Base-by-base conservation (phyloP, 331 rosid species). In the Ulmus americana region DNA sequence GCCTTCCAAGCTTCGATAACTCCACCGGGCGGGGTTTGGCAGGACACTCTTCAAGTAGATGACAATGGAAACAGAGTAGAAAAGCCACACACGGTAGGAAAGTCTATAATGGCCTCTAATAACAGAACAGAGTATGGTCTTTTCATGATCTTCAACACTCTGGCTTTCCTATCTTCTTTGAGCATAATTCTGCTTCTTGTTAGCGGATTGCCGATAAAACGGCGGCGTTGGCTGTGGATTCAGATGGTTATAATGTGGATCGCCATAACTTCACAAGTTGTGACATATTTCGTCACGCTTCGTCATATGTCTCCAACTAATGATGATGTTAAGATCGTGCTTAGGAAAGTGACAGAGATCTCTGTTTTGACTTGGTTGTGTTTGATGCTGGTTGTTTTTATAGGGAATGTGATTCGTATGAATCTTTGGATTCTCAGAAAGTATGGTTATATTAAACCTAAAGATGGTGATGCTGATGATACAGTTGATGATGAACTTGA, bases 21-120 rank as follows among this genome's bases (percentile, higher is more conserved):
- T 20, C 80, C 80, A 1, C 76, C 80, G 0, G 73, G 80, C 22
- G 80, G 69, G 8, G 63, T 76, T 53, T 76, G 80, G 80, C 71
- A 69, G 58, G 79, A 75, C 43, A 65, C 70, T 44, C 39, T 7
- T 15, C 13, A 6, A 48, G 74, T 39, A 13, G 64, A 54, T 2
- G 61, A 28, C 2, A 68, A 63, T 53, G 68, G 73, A 39, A 57
- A 51, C 56, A 64, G 66, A 10, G 61, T 28, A 56, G 16, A 35
- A 1, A 61, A 28, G 0, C 66, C 74, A 40, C 62, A 71, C 38
- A 11, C 43, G 9, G 52, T 63, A 6, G 76, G 76, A 71, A 63
- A 68, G 40, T 63, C 76, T 46, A 39, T 46, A 47, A 63, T 71
- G 76, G 70, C 76, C 38, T 45, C 45, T 13, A 63, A 18, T 8